Evolutionary conservation across 768 basidiomycete species (phyloP), one percentile per base, ranked within the genome.

Genomic region (Lactarius pseudohatsudake): DNA sequence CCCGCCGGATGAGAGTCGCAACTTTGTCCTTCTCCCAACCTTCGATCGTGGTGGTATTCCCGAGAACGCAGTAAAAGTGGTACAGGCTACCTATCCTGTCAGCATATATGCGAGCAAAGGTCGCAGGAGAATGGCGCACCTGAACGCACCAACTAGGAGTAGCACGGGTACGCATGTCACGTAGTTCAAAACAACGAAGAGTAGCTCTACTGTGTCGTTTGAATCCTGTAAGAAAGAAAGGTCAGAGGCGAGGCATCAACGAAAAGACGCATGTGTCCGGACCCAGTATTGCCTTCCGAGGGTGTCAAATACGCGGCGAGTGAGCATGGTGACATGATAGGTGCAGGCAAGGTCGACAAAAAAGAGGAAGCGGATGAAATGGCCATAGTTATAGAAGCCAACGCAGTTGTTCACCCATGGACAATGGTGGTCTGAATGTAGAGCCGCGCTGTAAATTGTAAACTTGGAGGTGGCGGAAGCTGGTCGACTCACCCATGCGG

Each of bases 1-100:
- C 96, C 64, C 89, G 81, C 22, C 90, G 85, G 59, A 92, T 86
- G 71, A 99, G 82, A 0, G 86, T 90, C 5, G 94, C 90, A 1
- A 87, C 94, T 76, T 91, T 96, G 73, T 98, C 95, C 77, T 98
- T 98, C 76, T 99, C 97, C 92, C 93, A 96, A 0, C 91, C 87
- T 78, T 99, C 97, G 59, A 99, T 98, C 0, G 97, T 98, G 0
- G 96, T 99, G 2, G 89, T 86, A 76, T 99, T 99, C 11, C 82
- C 83, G 7, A 84, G 71, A 32, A 98, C 75, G 59, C 84, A 81
- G 72, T 88, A 90, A 69, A 96, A 86, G 70, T 98, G 97, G 73
- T 95, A 98, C 26, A 98, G 64, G 61, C 94, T 94, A 71, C 9
- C 18, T 56, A 47, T 60, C 16, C n/a, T 38, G 40, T 76, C 40